Conservation (phyloP, 1,139 yeast genomes). For the Kazachstania sp. region DNA sequence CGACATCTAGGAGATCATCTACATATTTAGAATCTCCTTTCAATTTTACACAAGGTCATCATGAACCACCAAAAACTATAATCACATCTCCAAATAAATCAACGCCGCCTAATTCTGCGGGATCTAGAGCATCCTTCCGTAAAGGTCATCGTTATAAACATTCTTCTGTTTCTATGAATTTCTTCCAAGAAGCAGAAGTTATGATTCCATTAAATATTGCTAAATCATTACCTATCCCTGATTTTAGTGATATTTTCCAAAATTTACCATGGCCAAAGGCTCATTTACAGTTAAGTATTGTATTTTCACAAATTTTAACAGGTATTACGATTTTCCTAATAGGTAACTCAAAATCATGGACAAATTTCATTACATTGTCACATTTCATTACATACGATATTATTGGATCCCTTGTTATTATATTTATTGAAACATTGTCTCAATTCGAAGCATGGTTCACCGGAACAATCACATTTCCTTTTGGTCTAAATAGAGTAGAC, state of each 20-base stretch:
- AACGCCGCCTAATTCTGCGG: conserved; percentile 9
- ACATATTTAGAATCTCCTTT: conserved; percentile 37
- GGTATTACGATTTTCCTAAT: conserved; percentile 44
- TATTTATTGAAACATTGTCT: conserved; percentile 68
- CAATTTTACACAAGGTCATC: conserved; percentile 37
- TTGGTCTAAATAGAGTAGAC: conserved; percentile 83
- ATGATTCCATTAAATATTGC: conserved; percentile 66
- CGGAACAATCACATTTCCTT: conserved; percentile 78
- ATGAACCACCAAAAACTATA: conserved; percentile 31
- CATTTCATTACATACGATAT: conserved; percentile 85
- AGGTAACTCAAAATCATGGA: conserved; percentile 50
- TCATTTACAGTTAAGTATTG: conserved; percentile 49
- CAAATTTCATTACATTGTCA: conserved; percentile 69
- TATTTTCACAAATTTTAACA: conserved; percentile 16
- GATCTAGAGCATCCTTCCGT: conserved; percentile 75
- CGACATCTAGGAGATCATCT: conserved; percentile 13
- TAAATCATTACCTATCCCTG: conserved; percentile 74
- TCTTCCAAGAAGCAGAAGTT: conserved; percentile 86
- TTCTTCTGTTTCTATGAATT: conserved; percentile 92
- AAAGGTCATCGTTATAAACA: conserved; percentile 94
- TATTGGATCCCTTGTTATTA: conserved; percentile 62
- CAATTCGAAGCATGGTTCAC: conserved; percentile 89
- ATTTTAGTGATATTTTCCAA: conserved; percentile 48
- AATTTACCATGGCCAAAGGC: conserved; percentile 58
- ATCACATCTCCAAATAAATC: conserved; percentile 11